Base-by-base conservation (phyloP, 179 eudicot species). In the Carnegiea gigantea region DNA sequence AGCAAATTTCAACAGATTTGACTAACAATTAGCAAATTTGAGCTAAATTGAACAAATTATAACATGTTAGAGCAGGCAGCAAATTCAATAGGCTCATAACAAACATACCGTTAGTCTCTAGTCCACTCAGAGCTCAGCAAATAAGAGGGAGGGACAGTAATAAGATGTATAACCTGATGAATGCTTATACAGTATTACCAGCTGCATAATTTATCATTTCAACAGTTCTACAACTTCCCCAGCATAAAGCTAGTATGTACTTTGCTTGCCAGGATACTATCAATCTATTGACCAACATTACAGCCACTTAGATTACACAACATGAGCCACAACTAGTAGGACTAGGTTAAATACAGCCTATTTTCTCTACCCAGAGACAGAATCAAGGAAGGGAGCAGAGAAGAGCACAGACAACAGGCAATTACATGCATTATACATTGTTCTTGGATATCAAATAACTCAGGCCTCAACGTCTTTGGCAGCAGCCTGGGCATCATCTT, bases 391-490 rank as follows among this genome's bases (percentile, higher is more conserved):
- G 4, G 70, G 73, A 28, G 84, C 6, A 11, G 43, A 36, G 38
- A 26, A 30, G 77, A 73, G 59, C 15, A 15, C 6, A 18, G 17
- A 73, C 7, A 53, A 75, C 73, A 26, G 77, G 73, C 8, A 36
- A 33, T 59, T 49, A 65, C 73, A 65, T 64, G 62, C 46, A 74
- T 54, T 81, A 60, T 77, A 79, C 76, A 74, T 79, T 51, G 81
- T 62, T 71, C 77, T 51, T 54, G 36, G 17, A 8, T 1, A 43
- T 68, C 8, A 40, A 24, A 51, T 13, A 9, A 65, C 21, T 90
- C 81, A 89, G 51, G 86, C 88, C 85, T 85, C 81, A 0, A 91
- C 92, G 77, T 79, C 84, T 85, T 88, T 75, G 24, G 59, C 74
- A 68, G 88, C 82, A 59, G 88, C 88, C 53, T 82, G 78, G 21